Base-by-base conservation (phyloP, 495 filamentous ascomycete species). In the Aspergillus affinis region DNA sequence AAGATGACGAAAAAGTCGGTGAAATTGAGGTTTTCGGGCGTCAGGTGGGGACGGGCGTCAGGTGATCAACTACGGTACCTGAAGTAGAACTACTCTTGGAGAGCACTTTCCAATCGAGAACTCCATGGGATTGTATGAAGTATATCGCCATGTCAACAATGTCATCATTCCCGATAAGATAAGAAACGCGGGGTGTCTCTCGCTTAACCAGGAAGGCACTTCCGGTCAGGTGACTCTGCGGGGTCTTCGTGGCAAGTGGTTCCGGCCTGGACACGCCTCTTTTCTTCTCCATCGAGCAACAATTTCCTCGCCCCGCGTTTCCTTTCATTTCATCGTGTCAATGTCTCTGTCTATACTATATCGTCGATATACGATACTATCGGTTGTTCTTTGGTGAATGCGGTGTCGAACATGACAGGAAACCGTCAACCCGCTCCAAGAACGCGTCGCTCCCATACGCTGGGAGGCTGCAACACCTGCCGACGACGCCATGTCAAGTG, bases 401-500 rank as follows among this genome's bases (percentile, higher is more conserved):
- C 36, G 10, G 36, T 17, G 36, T 41, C 36, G 4, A 41, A 15
- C 36, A 41, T 49, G 47, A 49, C 47, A 21, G 47, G 17, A 49
- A 4, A 9, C n/a, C 47, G 21, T 6, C 21, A 26, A 49, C 6
- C 47, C 46, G 46, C 46, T 20, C 4, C 21, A 18, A 45, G 47
- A 18, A 48, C 65, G 45, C 70, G 69, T 29, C 67, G 72, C 57
- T 68, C 70, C 36, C 72, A 75, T 56, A 57, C 64, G 3, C 54
- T 75, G 21, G 72, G 70, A 70, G 61, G 70, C 55, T 65, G 70
- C 73, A 69, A 65, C 51, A 79, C 75, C 6, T 65, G 71, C 67
- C 54, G 73, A 54, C 48, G 74, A 54, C 61, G 75, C 63, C 62
- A 81, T 66, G 46, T 81, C 71, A 64, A 73, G 67, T 71, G 76